These are phyloP conservation scores for Boletellus ananiceps DNA, from an alignment of 768 basidiomycete genomes.

Conservation along the genomic window DNA sequence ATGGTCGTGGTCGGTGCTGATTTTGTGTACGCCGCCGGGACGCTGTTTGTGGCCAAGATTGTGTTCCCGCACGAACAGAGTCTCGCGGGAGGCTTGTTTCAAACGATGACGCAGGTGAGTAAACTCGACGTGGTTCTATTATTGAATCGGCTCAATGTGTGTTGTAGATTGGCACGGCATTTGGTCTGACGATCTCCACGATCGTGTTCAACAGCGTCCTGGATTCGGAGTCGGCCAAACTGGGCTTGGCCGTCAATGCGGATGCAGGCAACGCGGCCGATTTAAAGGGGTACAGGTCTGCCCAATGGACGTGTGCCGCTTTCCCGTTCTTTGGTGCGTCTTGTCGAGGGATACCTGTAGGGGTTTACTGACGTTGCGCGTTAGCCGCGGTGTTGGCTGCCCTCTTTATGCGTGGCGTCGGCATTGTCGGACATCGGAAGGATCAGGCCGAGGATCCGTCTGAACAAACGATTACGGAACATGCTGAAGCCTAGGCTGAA, in stretches of 20 bases:
- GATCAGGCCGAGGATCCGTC: slow-evolving; percentile 8
- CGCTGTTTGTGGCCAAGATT: slow-evolving; percentile 69
- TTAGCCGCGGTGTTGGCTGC: slow-evolving; percentile 23
- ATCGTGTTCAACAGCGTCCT: slow-evolving; percentile 63
- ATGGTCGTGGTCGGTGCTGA: slow-evolving; percentile 71
- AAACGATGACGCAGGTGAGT: slow-evolving; percentile 69
- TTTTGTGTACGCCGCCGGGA: slow-evolving; percentile 70
- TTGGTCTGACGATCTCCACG: slow-evolving; percentile 68
- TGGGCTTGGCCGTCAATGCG: slow-evolving; percentile 31
- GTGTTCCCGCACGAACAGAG: slow-evolving; percentile 67
- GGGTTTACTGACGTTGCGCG: no score
- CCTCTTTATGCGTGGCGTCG: slow-evolving; percentile 38
- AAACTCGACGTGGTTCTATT: no score
- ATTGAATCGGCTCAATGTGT: no score
- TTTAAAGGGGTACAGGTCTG: slow-evolving; percentile 54
- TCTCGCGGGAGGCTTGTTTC: slow-evolving; percentile 70
- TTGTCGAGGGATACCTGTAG: not conserved
- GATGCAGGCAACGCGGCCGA: slow-evolving; percentile 28
- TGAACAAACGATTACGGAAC: slow-evolving; percentile 21
- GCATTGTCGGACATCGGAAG: slow-evolving; percentile 34
- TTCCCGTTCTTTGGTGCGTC: slow-evolving; percentile 54
- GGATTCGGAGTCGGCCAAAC: slow-evolving; percentile 24
- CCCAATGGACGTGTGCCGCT: slow-evolving; percentile 60
- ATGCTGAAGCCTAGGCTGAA: slow-evolving; percentile 7
- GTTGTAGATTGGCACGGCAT: slow-evolving; percentile 56